A percentile compares a stretch with the other conserved stretches of the same genome.
These are phyloP conservation scores for Pyrenophora graminea DNA, from an alignment of 2,329 filamentous ascomycete genomes.

Conservation along the genomic window DNA sequence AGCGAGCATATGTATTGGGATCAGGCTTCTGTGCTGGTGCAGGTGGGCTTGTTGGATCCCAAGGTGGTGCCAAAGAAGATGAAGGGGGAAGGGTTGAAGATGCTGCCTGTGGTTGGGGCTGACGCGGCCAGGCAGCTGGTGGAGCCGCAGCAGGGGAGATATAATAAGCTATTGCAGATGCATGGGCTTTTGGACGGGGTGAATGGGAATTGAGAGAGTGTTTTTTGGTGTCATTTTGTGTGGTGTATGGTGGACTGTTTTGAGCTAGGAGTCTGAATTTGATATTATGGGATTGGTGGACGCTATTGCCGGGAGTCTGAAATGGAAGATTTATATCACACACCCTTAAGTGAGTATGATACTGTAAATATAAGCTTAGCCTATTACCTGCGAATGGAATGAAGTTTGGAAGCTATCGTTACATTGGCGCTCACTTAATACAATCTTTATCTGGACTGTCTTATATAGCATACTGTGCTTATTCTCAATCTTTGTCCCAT, in stretches of 20 bases:
- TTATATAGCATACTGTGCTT: too few species aligned
- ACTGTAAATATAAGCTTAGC: too few species aligned
- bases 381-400: too few species aligned
- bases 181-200: constrained; percentile 41
- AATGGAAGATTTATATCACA: too few species aligned
- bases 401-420: too few species aligned
- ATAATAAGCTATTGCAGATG: constrained; percentile 47
- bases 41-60: constrained; percentile 60
- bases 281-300: too few species aligned
- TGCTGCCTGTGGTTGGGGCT: constrained; percentile 47
- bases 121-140: constrained; percentile 51
- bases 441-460: too few species aligned
- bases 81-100: constrained; percentile 46
- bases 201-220: constrained; percentile 15
- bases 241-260: constrained; percentile 9
- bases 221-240: not conserved
- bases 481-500: too few species aligned
- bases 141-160: constrained; percentile 46
- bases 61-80: constrained; percentile 54
- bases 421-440: too few species aligned
- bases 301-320: too few species aligned
- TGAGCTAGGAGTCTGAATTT: too few species aligned
- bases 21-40: constrained; percentile 61
- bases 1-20: constrained; percentile 66
- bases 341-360: too few species aligned